A percentile compares a stretch with the other conserved stretches of the same genome.
Conservation (phyloP, 1,284 basidiomycete genomes). For the Puccinia novopanici region DNA sequence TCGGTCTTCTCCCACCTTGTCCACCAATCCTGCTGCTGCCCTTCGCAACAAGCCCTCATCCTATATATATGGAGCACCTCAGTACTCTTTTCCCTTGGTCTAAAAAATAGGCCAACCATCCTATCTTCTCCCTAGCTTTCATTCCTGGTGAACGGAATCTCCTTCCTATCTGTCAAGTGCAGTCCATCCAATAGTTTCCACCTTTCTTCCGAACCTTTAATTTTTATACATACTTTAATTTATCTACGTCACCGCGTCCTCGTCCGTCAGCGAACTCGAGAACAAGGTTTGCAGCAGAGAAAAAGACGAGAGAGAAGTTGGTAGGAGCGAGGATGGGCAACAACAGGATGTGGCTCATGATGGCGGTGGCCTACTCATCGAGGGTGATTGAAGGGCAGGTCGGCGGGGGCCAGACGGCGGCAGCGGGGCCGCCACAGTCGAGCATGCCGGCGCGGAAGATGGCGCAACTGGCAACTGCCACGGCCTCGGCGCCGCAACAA, state of each 20-base stretch:
- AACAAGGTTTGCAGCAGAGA: too few relatives aligned
- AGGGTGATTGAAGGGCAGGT: background rate
- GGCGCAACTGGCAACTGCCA: background rate
- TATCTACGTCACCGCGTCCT: background rate
- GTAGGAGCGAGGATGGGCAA: background rate
- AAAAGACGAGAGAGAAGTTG: background rate
- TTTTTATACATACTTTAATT: too few relatives aligned
- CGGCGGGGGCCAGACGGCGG: background rate
- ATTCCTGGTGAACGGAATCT: slow-evolving; percentile 28
- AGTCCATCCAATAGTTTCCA: slow-evolving; percentile 2
- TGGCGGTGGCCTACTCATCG: background rate
- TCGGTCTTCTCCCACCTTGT: too few relatives aligned
- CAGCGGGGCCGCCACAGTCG: background rate
- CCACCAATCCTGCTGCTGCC: too few relatives aligned
- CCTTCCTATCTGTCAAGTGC: slow-evolving; percentile 9
- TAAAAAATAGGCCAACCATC: background rate
- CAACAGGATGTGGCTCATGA: background rate
- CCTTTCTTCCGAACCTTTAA: background rate
- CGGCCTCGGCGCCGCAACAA: background rate
- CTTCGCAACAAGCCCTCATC: background rate
- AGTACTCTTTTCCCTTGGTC: background rate
- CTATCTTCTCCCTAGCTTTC: background rate
- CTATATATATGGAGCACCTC: background rate
- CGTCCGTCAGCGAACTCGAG: background rate
- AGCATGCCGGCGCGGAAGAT: background rate